Conservation (phyloP, 1,284 basidiomycete species). For the Exobasidium cylindrosporum region DNA sequence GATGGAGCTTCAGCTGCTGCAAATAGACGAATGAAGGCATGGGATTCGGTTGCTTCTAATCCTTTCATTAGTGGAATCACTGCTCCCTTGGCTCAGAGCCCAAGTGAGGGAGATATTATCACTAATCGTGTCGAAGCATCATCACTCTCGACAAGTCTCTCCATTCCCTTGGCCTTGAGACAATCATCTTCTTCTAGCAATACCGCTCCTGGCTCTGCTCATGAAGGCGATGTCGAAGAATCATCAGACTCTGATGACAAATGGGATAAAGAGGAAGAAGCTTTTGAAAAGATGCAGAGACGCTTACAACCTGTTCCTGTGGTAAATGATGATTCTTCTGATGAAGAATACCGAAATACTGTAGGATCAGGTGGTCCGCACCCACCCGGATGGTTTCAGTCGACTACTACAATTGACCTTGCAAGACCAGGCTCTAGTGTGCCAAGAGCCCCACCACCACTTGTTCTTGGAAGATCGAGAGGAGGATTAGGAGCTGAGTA, state of each 20-base stretch:
- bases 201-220: background rate
- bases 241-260: constrained; percentile 13
- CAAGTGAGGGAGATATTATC: background rate
- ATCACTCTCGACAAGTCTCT: background rate
- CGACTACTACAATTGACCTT: background rate
- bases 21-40: background rate
- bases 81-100: background rate
- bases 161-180: background rate
- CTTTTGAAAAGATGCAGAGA: constrained; percentile 7
- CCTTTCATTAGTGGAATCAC: background rate
- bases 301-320: background rate
- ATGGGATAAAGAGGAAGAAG: constrained; percentile 13
- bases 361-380: background rate
- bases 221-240: background rate
- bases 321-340: constrained; percentile 8
- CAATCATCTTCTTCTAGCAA: background rate
- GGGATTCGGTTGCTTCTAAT: background rate
- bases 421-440: constrained; percentile 5
- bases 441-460: constrained; percentile 11
- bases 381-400: background rate
- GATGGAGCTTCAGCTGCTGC: constrained; percentile 12
- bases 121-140: background rate
- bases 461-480: constrained; percentile 13
- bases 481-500: background rate
- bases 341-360: constrained; percentile 12